A percentile compares a stretch with the other conserved stretches of the same genome.
Evolutionary conservation across 345 rosid species (phyloP).

Genomic region (Syzygium aqueum): DNA sequence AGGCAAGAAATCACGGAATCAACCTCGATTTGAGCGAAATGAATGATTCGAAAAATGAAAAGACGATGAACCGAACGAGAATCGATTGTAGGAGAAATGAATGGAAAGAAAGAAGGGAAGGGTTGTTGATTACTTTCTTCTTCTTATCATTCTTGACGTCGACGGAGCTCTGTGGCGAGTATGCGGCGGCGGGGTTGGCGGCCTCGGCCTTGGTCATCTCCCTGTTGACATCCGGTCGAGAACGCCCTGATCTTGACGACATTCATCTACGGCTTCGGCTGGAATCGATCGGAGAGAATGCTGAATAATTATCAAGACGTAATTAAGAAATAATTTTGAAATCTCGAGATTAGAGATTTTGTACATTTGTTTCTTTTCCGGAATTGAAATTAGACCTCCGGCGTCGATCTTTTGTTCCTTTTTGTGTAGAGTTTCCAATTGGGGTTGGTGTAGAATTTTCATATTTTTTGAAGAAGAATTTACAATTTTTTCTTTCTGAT

Average conservation of each 20-base stretch:
- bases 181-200: not conserved
- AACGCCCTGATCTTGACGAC: conserved; percentile 3
- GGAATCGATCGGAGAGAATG: not conserved
- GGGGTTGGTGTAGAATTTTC: not conserved
- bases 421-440: not conserved
- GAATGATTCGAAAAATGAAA: not conserved
- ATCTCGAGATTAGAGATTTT: not conserved
- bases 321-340: not conserved
- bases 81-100: not conserved
- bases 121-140: conserved; percentile 45
- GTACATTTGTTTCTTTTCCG: not conserved
- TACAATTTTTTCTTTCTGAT: not conserved
- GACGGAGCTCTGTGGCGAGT: conserved; percentile 21
- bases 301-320: not conserved
- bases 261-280: conserved; percentile 12
- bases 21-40: not conserved
- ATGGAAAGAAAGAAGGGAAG: not conserved
- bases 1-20: not conserved
- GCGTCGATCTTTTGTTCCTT: not conserved
- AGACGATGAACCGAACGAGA: not conserved
- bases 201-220: conserved; percentile 24
- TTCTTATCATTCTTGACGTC: conserved; percentile 56
- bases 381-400: not conserved
- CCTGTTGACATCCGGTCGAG: conserved; percentile 4
- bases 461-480: not conserved